These are phyloP conservation scores for Trichoderma gracile DNA, from an alignment of 2,329 filamentous ascomycete species.

Conservation along the genomic window DNA sequence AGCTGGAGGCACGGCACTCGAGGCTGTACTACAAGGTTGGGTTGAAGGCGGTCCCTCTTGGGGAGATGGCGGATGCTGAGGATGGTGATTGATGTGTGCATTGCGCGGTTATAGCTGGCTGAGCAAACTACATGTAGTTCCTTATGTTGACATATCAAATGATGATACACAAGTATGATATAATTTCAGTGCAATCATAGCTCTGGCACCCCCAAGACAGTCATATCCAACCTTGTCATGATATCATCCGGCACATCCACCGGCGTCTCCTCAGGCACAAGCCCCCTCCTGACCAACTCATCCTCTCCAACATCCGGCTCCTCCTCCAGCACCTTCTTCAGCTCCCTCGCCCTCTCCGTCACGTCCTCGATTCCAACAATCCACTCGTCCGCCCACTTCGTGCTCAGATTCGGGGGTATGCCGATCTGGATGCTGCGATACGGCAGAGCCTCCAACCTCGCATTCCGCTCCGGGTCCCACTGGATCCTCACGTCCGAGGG, in stretches of 20 bases:
- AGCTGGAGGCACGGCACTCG: conserved; percentile 33
- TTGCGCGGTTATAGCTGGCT: too few relatives aligned
- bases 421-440: conserved; percentile 64
- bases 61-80: too few relatives aligned
- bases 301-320: conserved; percentile 37
- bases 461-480: conserved; percentile 63
- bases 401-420: conserved; percentile 49
- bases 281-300: conserved; percentile 41
- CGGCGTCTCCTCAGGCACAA: conserved; percentile 49
- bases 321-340: conserved; percentile 50
- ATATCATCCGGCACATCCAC: conserved; percentile 46
- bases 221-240: conserved; percentile 38
- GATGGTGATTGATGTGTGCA: too few relatives aligned
- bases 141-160: too few relatives aligned
- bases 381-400: conserved; percentile 51
- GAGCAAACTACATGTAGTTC: too few relatives aligned
- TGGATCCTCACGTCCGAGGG: conserved; percentile 53
- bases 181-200: not conserved
- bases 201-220: conserved; percentile 7
- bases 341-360: conserved; percentile 51
- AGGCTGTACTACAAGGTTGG: conserved; percentile 33
- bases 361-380: conserved; percentile 60
- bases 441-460: conserved; percentile 46
- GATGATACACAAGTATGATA: not conserved
- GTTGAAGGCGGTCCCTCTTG: conserved; percentile 6